A percentile compares a stretch with the other conserved stretches of the same genome.
phyloP scores from a whole-genome alignment of 2,329 filamentous ascomycete species.

The Diaporthe vaccinii region DNA sequence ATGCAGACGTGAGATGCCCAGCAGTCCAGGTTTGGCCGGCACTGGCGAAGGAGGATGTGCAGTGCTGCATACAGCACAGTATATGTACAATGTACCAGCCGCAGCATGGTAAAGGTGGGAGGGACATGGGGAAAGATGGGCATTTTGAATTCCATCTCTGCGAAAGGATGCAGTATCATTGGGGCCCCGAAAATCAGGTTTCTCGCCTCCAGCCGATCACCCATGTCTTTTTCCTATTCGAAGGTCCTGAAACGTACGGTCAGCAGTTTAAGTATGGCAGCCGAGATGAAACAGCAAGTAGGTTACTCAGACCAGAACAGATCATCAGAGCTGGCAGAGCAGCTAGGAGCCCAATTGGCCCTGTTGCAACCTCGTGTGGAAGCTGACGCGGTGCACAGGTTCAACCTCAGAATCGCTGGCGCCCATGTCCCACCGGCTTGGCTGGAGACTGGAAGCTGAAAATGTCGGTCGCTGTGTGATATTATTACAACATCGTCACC shows the following conservation, averaged over 20 bases:
- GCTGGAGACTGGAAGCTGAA: slow-evolving; percentile 7
- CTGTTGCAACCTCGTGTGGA: slow-evolving; percentile 5
- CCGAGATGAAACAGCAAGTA: slow-evolving; percentile 40
- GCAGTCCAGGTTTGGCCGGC: not conserved
- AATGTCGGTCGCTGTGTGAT: not conserved
- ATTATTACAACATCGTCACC: slow-evolving; percentile 23
- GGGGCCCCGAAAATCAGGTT: slow-evolving; percentile 34
- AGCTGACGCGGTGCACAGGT: slow-evolving; percentile 30
- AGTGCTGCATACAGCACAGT: not conserved
- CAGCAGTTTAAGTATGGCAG: slow-evolving; percentile 23
- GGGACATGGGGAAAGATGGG: not conserved
- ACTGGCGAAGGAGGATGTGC: not conserved
- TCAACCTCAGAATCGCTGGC: slow-evolving; percentile 12
- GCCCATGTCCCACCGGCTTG: not conserved
- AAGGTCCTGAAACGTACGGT: slow-evolving; percentile 39
- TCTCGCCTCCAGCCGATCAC: slow-evolving; percentile 28
- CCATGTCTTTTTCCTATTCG: slow-evolving; percentile 29
- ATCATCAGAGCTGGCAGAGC: slow-evolving; percentile 9
- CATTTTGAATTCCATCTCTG: slow-evolving; percentile 27
- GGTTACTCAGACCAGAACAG: slow-evolving; percentile 15
- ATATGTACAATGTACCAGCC: slow-evolving; percentile 2
- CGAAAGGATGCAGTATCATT: slow-evolving; percentile 4
- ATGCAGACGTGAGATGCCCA: slow-evolving; percentile 11
- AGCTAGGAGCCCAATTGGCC: slow-evolving; percentile 10
- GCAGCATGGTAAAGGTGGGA: not conserved